Evolutionary conservation across 352 stramenopile species (phyloP), one percentile per base, ranked within the genome.

Genomic region (Phytopythium ostracodes): DNA sequence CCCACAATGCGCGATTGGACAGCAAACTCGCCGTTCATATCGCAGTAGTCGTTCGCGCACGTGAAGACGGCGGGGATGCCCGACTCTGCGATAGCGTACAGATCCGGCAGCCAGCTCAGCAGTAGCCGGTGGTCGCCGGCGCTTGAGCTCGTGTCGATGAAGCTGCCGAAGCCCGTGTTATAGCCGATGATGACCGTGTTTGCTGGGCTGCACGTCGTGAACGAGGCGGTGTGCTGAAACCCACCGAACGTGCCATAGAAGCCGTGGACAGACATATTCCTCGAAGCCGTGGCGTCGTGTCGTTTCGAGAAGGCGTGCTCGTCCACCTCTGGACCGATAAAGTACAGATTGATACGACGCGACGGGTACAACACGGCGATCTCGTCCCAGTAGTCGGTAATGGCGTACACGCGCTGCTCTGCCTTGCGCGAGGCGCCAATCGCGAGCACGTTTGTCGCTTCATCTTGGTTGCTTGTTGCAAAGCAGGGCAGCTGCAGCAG

Each of bases 91-190:
- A 91, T 86, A 10, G 67, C 66, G 43, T 79, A 76, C 4, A 92
- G 64, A 54, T 90, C 79, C 4, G 77, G 73, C 10, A 93, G 77
- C 81, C 81, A 92, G 29, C 84, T 90, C 60, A 88, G 85, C 46
- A 92, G 70, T 38, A 91, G 42, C 2, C 76, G 73, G 53, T 81
- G 62, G 17, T 70, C 63, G 4, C 10, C 9, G 22, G 4, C 44
- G 25, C 47, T 20, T 0, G 47, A 53, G 25, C 68, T 55, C 4
- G 78, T 79, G 22, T 90, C 81, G 36, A 90, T 65, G 67, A 93
- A 90, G 66, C 88, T 92, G 20, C 81, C 84, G 63, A 92, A 92
- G 47, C 84, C 84, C 7, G 84, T 87, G 65, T 91, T 92, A 64
- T 84, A 91, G 6, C 76, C 84, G 11, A 91, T 65, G 46, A 91